Evolutionary conservation across 305 asterid species (phyloP), one percentile per base, ranked within the genome.

Genomic region (Fraxinus xanthoxyloides): DNA sequence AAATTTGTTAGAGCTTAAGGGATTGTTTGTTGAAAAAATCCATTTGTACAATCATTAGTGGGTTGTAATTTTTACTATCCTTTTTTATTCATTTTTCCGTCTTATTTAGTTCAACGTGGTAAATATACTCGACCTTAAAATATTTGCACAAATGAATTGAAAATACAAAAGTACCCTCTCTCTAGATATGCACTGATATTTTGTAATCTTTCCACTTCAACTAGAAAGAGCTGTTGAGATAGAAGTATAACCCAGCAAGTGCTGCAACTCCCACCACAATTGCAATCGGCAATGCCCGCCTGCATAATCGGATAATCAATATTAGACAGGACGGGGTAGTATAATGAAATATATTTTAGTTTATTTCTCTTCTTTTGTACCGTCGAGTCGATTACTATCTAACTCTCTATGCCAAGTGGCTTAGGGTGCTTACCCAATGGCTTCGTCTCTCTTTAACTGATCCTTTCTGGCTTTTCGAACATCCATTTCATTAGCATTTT

Each of bases 381-480:
- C 5, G 5, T 13, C 19, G 6, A 13, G 12, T 7, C 13, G 28
- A 59, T 21, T n/a, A 56, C 30, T n/a, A 61, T 7, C 31, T 61
- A 21, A 23, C 3, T 9, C 31, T 23, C 32, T 7, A 7, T 23
- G 30, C 72, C 72, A 23, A 61, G n/a, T 2, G 21, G 38, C 54
- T 17, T 0, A 63, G 5, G 43, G 0, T 15, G 78, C 78, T 83
- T 86, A 94, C 98, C 98, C 98, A 31, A 95, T 51, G 23, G 97
- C 85, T 80, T 92, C 96, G 12, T 94, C 97, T 86, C 70, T 92
- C 88, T 95, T 85, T 0, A 94, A 1, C 82, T 92, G 86, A 80
- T 63, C 97, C 87, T 93, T 95, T 83, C 98, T 87, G 85, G 98
- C 93, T 88, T 95, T 95, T 34, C 98, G 83, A 54, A 90, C 95